Conservation (phyloP, 495 filamentous ascomycete genomes). For the Xylaria intraflava region DNA sequence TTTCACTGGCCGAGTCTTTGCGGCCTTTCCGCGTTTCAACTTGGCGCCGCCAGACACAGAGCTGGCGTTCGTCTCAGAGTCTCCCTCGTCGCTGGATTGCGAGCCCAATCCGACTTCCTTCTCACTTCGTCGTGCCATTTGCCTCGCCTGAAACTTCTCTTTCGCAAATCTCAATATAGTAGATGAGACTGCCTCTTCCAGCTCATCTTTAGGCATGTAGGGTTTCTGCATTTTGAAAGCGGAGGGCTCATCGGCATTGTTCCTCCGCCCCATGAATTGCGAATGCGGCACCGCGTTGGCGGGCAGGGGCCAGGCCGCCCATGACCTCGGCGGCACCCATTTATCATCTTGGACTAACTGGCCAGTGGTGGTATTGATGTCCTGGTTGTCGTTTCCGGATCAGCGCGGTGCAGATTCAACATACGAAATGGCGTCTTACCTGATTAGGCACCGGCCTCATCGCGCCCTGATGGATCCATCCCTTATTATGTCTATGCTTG, state of each 20-base stretch:
- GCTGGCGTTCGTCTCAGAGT: neutral
- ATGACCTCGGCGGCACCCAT: slow-evolving; percentile 48
- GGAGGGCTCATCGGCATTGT: slow-evolving; percentile 41
- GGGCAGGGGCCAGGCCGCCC: slow-evolving; percentile 76
- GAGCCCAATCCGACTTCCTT: neutral
- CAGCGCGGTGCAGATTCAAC: slow-evolving; percentile 2
- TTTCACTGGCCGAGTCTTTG: slow-evolving; percentile 6
- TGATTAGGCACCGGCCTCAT: slow-evolving; percentile 10
- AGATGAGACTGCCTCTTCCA: slow-evolving; percentile 64
- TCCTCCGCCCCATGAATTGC: slow-evolving; percentile 25
- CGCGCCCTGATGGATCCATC: neutral
- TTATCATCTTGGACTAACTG: slow-evolving; percentile 14
- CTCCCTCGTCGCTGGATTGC: neutral
- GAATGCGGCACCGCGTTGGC: slow-evolving; percentile 53
- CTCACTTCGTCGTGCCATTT: slow-evolving; percentile 1
- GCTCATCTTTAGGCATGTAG: slow-evolving; percentile 44
- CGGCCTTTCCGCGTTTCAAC: slow-evolving; percentile 1
- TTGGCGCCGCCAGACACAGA: neutral
- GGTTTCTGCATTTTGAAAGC: slow-evolving; percentile 39
- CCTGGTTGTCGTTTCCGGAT: slow-evolving; percentile 9
- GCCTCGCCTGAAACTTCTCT: slow-evolving; percentile 45
- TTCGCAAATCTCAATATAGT: slow-evolving; percentile 56
- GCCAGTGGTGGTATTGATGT: slow-evolving; percentile 16
- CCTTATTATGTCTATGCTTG: slow-evolving; percentile 29
- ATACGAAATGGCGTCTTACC: neutral